phyloP scores from a whole-genome alignment of 1,139 yeast species.

The Blastobotrys elegans region DNA sequence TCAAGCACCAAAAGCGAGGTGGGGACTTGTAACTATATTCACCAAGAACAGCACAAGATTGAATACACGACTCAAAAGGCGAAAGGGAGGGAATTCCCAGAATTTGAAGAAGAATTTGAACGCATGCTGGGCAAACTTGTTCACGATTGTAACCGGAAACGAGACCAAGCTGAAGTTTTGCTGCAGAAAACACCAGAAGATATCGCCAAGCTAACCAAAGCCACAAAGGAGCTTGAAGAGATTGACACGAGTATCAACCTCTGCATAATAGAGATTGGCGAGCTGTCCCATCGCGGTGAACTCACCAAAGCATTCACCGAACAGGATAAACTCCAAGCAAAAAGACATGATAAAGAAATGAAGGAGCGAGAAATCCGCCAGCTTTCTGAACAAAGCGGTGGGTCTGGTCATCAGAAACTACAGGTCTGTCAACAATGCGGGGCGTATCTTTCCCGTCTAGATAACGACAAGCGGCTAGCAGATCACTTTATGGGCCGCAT shows the following conservation, averaged over 20 bases:
- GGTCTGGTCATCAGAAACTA: conserved; percentile 81
- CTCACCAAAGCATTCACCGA: conserved; percentile 49
- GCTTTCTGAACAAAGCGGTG: conserved; percentile 72
- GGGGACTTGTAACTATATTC: conserved; percentile 76
- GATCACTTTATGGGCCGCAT: conserved; percentile 90
- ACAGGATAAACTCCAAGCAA: conserved; percentile 36
- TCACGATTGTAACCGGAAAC: conserved; percentile 62
- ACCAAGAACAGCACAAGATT: conserved; percentile 68
- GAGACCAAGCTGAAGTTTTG: conserved; percentile 58
- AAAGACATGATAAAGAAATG: conserved; percentile 38
- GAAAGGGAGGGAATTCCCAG: conserved; percentile 57
- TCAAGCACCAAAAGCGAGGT: conserved; percentile 78
- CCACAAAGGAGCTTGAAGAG: conserved; percentile 61
- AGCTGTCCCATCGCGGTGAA: conserved; percentile 49
- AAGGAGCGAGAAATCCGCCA: conserved; percentile 50
- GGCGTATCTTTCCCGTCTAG: conserved; percentile 80
- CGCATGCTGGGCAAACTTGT: conserved; percentile 51
- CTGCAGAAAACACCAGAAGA: conserved; percentile 80
- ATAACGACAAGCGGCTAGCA: conserved; percentile 82
- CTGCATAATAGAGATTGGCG: conserved; percentile 63
- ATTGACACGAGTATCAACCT: conserved; percentile 64
- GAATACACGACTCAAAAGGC: conserved; percentile 59
- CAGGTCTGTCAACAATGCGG: conserved; percentile 94
- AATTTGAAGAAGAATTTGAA: conserved; percentile 64
- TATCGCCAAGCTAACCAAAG: conserved; percentile 54